Evolutionary conservation across 331 rosid species (phyloP).

Genomic region (Quercus tomentella): DNA sequence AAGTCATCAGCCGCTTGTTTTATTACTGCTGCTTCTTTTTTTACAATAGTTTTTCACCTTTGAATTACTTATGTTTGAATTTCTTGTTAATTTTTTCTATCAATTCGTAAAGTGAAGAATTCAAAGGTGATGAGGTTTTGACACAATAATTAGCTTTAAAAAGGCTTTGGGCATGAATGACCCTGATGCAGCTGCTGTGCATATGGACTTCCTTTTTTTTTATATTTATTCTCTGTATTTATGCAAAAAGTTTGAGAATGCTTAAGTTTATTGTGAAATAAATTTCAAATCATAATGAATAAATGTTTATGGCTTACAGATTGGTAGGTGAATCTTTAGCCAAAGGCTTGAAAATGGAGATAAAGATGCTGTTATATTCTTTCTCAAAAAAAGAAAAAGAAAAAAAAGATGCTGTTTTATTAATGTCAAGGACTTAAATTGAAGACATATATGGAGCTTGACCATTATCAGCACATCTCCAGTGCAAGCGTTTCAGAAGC

Average conservation of each 20-base stretch:
- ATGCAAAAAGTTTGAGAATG: not conserved
- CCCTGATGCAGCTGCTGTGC: slow-evolving; percentile 94
- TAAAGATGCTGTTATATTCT: slow-evolving; percentile 36
- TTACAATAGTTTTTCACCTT: not conserved
- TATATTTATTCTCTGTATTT: not conserved
- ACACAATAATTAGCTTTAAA: slow-evolving; percentile 60
- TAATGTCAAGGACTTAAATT: slow-evolving; percentile 2
- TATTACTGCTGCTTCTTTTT: not conserved
- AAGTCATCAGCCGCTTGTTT: not conserved
- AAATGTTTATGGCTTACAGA: slow-evolving; percentile 44
- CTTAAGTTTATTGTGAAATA: slow-evolving; percentile 10
- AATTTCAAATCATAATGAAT: slow-evolving; percentile 18
- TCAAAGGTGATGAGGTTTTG: slow-evolving; percentile 71
- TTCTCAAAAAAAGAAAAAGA: too few species aligned
- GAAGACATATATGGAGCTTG: slow-evolving; percentile 53
- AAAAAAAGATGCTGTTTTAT: not conserved
- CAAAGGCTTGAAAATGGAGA: slow-evolving; percentile 94
- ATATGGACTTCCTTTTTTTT: slow-evolving; percentile 69
- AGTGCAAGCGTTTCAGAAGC: slow-evolving; percentile 99
- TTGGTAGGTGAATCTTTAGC: slow-evolving; percentile 85
- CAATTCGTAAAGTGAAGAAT: slow-evolving; percentile 48
- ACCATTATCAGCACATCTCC: slow-evolving; percentile 63
- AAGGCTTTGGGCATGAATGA: slow-evolving; percentile 88
- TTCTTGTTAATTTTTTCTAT: slow-evolving; percentile 14
- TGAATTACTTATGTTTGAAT: not conserved